Evolutionary conservation across 1,284 basidiomycete species (phyloP).

Genomic region (Heliocybe sulcata): DNA sequence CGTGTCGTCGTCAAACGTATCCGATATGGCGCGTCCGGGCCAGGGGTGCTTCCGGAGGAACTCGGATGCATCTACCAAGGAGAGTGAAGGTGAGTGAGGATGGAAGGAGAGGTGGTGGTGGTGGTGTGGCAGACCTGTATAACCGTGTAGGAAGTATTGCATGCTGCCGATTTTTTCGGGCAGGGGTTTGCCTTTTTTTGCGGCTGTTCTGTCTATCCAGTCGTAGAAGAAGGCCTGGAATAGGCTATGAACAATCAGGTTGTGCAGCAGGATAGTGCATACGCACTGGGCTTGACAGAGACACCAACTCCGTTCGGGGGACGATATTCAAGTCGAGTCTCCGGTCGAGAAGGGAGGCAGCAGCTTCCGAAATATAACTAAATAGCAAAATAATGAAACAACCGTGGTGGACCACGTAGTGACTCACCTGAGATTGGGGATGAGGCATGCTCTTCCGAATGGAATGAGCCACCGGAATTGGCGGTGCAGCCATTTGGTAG

Average conservation of each 20-base stretch:
- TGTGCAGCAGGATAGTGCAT: not conserved
- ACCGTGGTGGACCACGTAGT: not conserved
- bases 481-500: slow-evolving; percentile 87
- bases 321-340: slow-evolving; percentile 76
- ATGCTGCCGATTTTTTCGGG: slow-evolving; percentile 88
- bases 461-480: slow-evolving; percentile 80
- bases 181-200: slow-evolving; percentile 73
- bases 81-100: not conserved
- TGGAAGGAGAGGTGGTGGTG: not conserved
- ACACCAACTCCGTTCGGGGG: slow-evolving; percentile 79
- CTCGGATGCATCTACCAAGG: slow-evolving; percentile 77
- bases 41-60: slow-evolving; percentile 83
- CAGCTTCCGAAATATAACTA: slow-evolving; percentile 71
- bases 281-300: slow-evolving; percentile 70
- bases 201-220: slow-evolving; percentile 75
- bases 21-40: slow-evolving; percentile 78
- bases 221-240: slow-evolving; percentile 81
- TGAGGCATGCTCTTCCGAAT: slow-evolving; percentile 80
- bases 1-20: slow-evolving; percentile 78
- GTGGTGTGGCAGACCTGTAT: slow-evolving; percentile 42
- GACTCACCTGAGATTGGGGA: slow-evolving; percentile 73
- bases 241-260: slow-evolving; percentile 6
- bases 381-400: not conserved
- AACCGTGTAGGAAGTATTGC: slow-evolving; percentile 86
- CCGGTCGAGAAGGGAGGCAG: slow-evolving; percentile 79